phyloP scores from a whole-genome alignment of 2,329 filamentous ascomycete genomes.

The Setomelanomma holmii region DNA sequence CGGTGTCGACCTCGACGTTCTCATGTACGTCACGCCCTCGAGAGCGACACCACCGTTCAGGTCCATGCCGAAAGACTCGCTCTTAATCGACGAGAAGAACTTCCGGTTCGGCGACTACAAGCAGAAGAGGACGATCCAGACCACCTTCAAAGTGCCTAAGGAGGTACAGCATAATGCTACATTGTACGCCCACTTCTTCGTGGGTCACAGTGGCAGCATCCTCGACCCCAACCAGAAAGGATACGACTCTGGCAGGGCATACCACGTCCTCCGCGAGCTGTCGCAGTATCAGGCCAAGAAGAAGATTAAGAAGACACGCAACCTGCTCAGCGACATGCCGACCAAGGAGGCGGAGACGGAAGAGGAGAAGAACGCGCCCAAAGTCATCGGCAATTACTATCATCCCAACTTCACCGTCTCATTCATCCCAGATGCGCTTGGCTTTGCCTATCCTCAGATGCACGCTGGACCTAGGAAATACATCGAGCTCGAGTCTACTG shows the following conservation, averaged over 20 bases:
- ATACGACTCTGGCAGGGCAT: constrained; percentile 79
- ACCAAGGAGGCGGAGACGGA: constrained; percentile 57
- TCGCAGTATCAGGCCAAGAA: constrained; percentile 93
- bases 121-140: constrained; percentile 79
- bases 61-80: constrained; percentile 68
- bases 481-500: constrained; percentile 78
- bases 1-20: constrained; percentile 80
- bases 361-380: constrained; percentile 63
- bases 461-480: constrained; percentile 80
- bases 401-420: constrained; percentile 93
- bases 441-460: constrained; percentile 69
- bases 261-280: constrained; percentile 83
- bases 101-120: constrained; percentile 82
- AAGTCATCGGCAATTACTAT: constrained; percentile 85
- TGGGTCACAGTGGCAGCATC: constrained; percentile 76
- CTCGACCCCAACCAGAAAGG: constrained; percentile 76
- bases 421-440: constrained; percentile 80
- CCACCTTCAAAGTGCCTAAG: constrained; percentile 76
- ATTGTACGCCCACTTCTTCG: constrained; percentile 92
- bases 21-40: constrained; percentile 82
- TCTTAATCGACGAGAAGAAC: constrained; percentile 80
- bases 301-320: constrained; percentile 86
- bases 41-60: constrained; percentile 72
- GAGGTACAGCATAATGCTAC: constrained; percentile 91
- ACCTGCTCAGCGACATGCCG: constrained; percentile 68